Base-by-base conservation (phyloP, 2,329 filamentous ascomycete genomes). In the Fusarium hainanense region DNA sequence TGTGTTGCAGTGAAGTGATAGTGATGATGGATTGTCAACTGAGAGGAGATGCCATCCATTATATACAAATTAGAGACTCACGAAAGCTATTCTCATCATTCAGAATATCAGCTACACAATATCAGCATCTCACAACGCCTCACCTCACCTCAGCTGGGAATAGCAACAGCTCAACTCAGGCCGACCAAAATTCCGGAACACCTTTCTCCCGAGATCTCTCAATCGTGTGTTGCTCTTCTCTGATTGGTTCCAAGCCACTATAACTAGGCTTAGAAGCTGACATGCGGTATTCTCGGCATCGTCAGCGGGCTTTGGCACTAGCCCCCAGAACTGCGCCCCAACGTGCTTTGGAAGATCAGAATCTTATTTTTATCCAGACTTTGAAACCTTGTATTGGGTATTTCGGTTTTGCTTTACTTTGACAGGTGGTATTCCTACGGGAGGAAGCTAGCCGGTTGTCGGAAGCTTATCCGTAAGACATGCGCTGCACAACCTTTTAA, bases 271-370 rank as follows among this genome's bases (percentile, higher is more conserved):
- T 52, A 58, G 54, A 42, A 40, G 64, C 69, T 71, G 68, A 71
- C 69, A 18, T 21, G 34, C 34, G 34, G 34, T 52, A 27, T 54
- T 55, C n/a, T 50, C 47, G 44, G 59, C 50, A 54, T 41, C 46
- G 68, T 71, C 44, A 71, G 68, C 64, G 23, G 60, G 48, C 64
- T 63, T 54, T 10, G 25, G 43, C 37, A 41, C 55, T 58, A 71
- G 68, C 68, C 60, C 68, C 69, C 51, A 69, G 58, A 37, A 32
- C 55, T 71, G 68, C 69, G 69, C 69, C 69, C 50, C 51, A 44
- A 34, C 32, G 21, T 37, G 61, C 7, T 8, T 54, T 25, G 11
- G 20, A 9, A 42, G 12, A 41, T 63, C 34, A 44, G 11, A 55
- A 46, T 52, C 43, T 63, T 68, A 47, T 46, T 69, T 66, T 54